Evolutionary conservation across 345 rosid species (phyloP).

Genomic region (Syzygium aromaticum): DNA sequence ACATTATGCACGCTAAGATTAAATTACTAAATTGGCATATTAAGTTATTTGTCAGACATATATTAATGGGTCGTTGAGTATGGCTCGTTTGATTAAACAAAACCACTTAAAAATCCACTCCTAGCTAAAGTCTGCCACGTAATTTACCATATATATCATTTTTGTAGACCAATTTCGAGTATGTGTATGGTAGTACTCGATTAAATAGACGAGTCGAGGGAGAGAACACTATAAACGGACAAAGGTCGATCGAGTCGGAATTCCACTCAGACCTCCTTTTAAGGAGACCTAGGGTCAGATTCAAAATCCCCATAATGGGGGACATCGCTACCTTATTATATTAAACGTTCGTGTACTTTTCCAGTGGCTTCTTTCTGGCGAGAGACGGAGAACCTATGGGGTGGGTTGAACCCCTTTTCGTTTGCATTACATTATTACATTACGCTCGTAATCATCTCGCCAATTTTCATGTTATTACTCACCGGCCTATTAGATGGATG

Average conservation of each 20-base stretch:
- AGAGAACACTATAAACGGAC: background rate
- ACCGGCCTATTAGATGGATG: background rate
- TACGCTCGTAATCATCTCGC: background rate
- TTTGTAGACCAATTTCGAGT: background rate
- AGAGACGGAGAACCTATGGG: background rate
- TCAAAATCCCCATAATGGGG: background rate
- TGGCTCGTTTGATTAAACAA: background rate
- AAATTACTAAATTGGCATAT: background rate
- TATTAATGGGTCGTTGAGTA: background rate
- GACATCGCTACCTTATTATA: background rate
- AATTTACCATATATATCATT: background rate
- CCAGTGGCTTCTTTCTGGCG: background rate
- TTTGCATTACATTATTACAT: background rate
- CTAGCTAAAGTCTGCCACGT: rapidly evolving
- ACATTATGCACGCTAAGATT: background rate
- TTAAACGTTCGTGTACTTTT: background rate
- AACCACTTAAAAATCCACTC: background rate
- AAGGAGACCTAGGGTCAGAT: background rate
- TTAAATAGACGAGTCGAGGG: background rate
- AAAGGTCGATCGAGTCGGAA: background rate
- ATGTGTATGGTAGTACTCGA: background rate
- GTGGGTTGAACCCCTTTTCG: background rate
- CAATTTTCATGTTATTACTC: background rate
- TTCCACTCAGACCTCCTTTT: background rate
- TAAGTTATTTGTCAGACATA: background rate